Base-by-base conservation (phyloP, 495 filamentous ascomycete species). In the Articulospora tetracladia region DNA sequence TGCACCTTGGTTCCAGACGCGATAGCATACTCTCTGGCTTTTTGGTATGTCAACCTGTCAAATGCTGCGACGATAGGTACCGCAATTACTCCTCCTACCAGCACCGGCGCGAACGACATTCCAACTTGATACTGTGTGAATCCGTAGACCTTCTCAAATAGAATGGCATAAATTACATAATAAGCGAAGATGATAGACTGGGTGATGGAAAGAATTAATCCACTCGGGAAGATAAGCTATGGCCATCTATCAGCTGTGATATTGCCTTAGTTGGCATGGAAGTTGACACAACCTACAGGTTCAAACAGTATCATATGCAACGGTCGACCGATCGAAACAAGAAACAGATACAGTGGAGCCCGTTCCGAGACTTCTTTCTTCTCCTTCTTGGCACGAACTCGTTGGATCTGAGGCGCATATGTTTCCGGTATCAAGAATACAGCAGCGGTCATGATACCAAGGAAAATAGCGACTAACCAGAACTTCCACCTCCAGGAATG, bases 161-260 rank as follows among this genome's bases (percentile, higher is more conserved):
- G 66, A 46, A 77, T 72, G 0, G 85, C 84, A 24, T 86, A 77
- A 0, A 82, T 83, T 7, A 81, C 83, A 58, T 89, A 87, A 72
- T 87, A 89, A 22, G 73, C 76, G 63, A 85, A 89, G 6, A 90
- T 74, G 3, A 85, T 78, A 19, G 76, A 77, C 57, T 87, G 89
- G 51, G 79, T 78, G 64, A 84, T 86, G 2, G 79, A 73, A 6
- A 78, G 73, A 65, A 89, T 88, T 10, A 89, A 66, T 24, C 75
- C 83, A 22, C 83, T 73, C n/a, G 82, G 77, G 30, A 74, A 67
- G 32, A 89, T 85, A 51, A 89, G 86, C 30, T 32, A 32, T 32
- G 13, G 13, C 6, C 4, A 32, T 32, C 30, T n/a, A 13, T 32
- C 30, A 32, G 30, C 6, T n/a, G 13, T 32, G 30, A 32, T 32